Evolutionary conservation across 345 rosid genomes (phyloP), one percentile per base, ranked within the genome.

Genomic region (Arabidopsis suecica): DNA sequence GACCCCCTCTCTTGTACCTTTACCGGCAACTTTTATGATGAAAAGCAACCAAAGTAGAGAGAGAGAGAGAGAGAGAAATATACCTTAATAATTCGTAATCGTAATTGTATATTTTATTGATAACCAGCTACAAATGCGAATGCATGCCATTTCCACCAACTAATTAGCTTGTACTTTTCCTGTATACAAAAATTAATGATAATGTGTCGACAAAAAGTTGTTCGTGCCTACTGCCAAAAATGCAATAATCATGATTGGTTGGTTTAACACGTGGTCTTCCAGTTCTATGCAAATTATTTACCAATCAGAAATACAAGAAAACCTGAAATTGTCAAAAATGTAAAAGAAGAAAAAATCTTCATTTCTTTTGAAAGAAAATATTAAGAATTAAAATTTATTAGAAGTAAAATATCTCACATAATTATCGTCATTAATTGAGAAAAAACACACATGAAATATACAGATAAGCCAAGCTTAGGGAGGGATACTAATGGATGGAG

Each of bases 401-500:
- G 30, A 9, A 42, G 11, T 32, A 42, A 40, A 8, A 37, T 45
- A 60, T 8, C 12, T 47, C 18, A 16, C 9, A 65, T 37, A 5
- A 67, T 47, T 57, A 48, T 48, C 23, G 53, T 13, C 72, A 69
- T 76, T 62, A 69, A 25, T 5, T 68, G 57, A 61, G 22, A 55
- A 76, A 38, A 48, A 30, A 51, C 41, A 56, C 71, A 76, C 75
- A 62, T 76, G 36, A 62, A 62, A 77, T 44, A 77, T 44, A 12
- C 75, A 70, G 71, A 37, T 20, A 47, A 57, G 61, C 32, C 7
- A 70, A 62, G 57, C 9, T 16, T 16, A 16, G 18, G 18, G 18
- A 16, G 18, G 18, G 18, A 16, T 16, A 16, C 18, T 16, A 16
- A 16, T 16, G 18, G 18, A 16, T 16, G 80, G 51, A 37, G 51